These are phyloP conservation scores for Pleurotus salmoneostramineus DNA, from an alignment of 768 basidiomycete species.

Conservation along the genomic window DNA sequence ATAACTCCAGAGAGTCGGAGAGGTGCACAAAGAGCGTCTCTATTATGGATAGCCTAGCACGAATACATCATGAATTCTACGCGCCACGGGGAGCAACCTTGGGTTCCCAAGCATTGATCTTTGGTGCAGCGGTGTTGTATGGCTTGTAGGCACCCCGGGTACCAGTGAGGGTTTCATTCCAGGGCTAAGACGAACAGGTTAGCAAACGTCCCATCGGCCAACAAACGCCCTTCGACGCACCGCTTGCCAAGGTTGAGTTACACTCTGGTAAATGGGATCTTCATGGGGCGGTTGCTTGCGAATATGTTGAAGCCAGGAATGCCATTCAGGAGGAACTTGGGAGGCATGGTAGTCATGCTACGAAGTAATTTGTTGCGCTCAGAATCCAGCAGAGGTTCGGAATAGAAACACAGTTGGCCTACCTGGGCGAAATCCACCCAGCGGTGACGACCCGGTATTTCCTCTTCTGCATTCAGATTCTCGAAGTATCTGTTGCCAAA, in stretches of 20 bases:
- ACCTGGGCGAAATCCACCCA: constrained; percentile 96
- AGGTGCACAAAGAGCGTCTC: background rate
- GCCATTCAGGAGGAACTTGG: constrained; percentile 96
- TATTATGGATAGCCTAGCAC: background rate
- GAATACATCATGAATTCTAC: background rate
- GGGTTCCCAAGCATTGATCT: constrained; percentile 83
- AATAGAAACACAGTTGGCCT: constrained; percentile 13
- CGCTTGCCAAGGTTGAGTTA: constrained; percentile 77
- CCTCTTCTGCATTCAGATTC: constrained; percentile 83
- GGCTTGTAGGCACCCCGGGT: constrained; percentile 87
- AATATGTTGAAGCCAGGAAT: constrained; percentile 92
- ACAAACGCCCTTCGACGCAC: constrained; percentile 41
- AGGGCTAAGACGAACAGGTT: constrained; percentile 48
- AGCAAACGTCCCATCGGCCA: background rate
- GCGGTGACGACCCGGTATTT: constrained; percentile 91
- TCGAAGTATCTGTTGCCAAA: constrained; percentile 96
- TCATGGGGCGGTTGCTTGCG: constrained; percentile 76
- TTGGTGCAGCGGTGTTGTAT: constrained; percentile 85
- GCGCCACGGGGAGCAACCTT: constrained; percentile 50
- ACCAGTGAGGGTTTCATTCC: constrained; percentile 87
- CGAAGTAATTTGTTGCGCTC: constrained; percentile 1
- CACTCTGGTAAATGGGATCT: constrained; percentile 66
- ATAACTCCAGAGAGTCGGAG: too few relatives aligned
- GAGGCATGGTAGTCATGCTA: constrained; percentile 87
- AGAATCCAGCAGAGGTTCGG: background rate